phyloP scores from a whole-genome alignment of 2,329 filamentous ascomycete genomes.

The Aureobasidium sp. region DNA sequence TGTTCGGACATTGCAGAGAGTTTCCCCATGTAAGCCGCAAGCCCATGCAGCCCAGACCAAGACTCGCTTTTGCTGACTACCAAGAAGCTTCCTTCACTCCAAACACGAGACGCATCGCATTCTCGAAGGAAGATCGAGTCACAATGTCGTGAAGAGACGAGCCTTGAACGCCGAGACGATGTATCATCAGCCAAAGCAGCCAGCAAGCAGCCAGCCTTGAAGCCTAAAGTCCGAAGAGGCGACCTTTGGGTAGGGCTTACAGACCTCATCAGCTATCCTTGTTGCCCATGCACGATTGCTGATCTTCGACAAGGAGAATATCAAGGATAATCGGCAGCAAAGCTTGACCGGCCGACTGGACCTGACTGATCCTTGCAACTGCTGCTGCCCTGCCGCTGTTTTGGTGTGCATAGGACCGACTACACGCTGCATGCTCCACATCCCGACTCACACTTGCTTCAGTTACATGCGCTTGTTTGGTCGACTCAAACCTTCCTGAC shows the following conservation, averaged over 20 bases:
- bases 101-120: neutral
- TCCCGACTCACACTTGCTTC: neutral
- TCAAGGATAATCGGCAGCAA: neutral
- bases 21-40: slow-evolving; percentile 9
- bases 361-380: neutral
- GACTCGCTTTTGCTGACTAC: neutral
- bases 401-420: neutral
- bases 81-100: neutral
- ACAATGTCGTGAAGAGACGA: neutral
- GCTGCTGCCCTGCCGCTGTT: slow-evolving; percentile 6
- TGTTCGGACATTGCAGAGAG: slow-evolving; percentile 5
- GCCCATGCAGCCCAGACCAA: neutral
- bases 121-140: neutral
- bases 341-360: neutral
- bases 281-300: neutral
- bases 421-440: neutral
- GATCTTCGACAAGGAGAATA: neutral
- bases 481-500: neutral
- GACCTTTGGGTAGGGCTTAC: neutral
- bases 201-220: neutral
- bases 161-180: neutral
- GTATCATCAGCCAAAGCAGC: neutral
- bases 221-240: neutral
- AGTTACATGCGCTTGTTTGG: neutral
- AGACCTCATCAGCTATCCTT: neutral